Base-by-base conservation (phyloP, 2,329 filamentous ascomycete genomes). In the Lecanicillium sp. region DNA sequence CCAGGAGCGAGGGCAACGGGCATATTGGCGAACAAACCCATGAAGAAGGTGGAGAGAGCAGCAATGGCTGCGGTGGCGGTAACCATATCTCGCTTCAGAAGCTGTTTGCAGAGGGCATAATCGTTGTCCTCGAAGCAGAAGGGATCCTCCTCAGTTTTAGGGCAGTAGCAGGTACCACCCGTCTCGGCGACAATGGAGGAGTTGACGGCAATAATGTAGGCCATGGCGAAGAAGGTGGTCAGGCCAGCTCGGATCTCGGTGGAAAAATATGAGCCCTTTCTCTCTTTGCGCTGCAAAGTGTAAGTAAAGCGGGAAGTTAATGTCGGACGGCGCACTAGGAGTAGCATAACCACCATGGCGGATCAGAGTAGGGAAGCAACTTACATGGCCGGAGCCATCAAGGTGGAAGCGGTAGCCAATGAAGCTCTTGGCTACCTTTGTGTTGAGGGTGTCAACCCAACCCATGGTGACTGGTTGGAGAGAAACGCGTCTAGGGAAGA, bases 41-140 rank as follows among this genome's bases (percentile, higher is more conserved):
- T 88, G 60, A 71, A 81, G 60, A 94, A 88, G n/a, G 79, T 82
- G 3, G 83, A 77, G 33, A 94, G 63, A 18, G 85, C 83, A 12
- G 85, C 74, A 47, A 92, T 89, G 39, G 87, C 87, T 32, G 87
- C 86, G 4, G 87, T 94, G 10, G 83, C 87, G 6, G 87, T 94
- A 39, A 94, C 82, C 29, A 89, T 64, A 55, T 94, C 87, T 22
- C 85, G 78, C 59, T 84, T 83, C 55, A 90, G 58, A 46, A 71
- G 73, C 51, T 69, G 59, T 46, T 68, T 61, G 56, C 84, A 87
- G n/a, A 81, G 60, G 45, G 71, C 55, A 49, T 87, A 87, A 17
- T 73, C 73, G 4, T 65, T 52, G 54, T 84, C 68, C 33, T 45
- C 45, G 29, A 52, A 48, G 57, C 80, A 84, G 22, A 70, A 55